Conservation (phyloP, 495 filamentous ascomycete genomes). For the Articulospora tetracladia region DNA sequence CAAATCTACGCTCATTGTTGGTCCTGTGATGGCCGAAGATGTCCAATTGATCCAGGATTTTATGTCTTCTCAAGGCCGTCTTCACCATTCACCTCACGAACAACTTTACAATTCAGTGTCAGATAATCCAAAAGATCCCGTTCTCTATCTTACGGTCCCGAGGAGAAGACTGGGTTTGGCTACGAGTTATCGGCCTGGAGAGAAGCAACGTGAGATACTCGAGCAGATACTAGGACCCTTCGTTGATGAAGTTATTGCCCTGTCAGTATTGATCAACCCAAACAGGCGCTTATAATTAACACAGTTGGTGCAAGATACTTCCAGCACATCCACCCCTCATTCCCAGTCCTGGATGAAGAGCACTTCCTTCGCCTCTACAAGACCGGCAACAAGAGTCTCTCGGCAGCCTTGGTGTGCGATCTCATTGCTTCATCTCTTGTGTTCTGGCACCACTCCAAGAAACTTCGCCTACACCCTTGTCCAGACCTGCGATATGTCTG, state of each 20-base stretch:
- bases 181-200: conserved; percentile 29
- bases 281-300: no score
- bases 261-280: conserved; percentile 32
- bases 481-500: conserved; percentile 48
- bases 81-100: background rate
- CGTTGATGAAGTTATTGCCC: conserved; percentile 44
- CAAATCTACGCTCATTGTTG: conserved; percentile 32
- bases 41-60: conserved; percentile 49
- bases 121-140: conserved; percentile 30
- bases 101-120: conserved; percentile 9
- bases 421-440: conserved; percentile 49
- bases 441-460: conserved; percentile 43
- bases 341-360: conserved; percentile 51
- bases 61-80: conserved; percentile 36
- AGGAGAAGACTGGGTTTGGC: conserved; percentile 13
- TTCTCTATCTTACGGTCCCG: conserved; percentile 45
- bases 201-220: conserved; percentile 49
- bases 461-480: conserved; percentile 41
- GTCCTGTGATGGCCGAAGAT: conserved; percentile 47
- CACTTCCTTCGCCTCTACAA: conserved; percentile 43
- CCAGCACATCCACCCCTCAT: conserved; percentile 46
- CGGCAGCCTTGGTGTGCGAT: conserved; percentile 48
- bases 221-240: conserved; percentile 52
- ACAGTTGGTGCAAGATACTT: conserved; percentile 40
- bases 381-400: conserved; percentile 33